Base-by-base conservation (phyloP, 371 early-diverging fungal genomes). In the Zopfochytrium polystomum region DNA sequence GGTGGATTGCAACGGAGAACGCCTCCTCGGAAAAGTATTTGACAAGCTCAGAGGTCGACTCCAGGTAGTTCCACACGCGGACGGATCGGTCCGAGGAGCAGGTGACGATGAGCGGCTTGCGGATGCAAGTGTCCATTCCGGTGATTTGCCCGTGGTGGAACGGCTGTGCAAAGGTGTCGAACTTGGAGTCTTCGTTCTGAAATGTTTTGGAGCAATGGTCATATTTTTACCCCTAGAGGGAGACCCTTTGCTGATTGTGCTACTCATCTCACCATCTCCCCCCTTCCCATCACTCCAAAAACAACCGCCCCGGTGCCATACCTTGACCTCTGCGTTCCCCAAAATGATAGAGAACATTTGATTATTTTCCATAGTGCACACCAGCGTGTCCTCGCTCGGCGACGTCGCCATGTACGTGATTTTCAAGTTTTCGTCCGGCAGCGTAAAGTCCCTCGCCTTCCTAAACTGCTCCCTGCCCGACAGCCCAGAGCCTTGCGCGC, bases 21-120 rank as follows among this genome's bases (percentile, higher is more conserved):
- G 79, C 66, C 44, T 82, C 83, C 51, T 82, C 83, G 20, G 66
- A 43, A 52, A 75, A 80, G 52, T 63, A 66, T 48, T 78, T 78
- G 51, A 70, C 60, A 13, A 82, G 60, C 65, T 80, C 79, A 43
- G 70, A 68, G 9, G 60, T 65, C 7, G 71, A 61, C 20, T 72
- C 74, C 44, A 70, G 4, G 65, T 80, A 82, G 66, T 82, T 79
- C 80, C 80, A 82, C 13, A 80, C 55, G 11, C 80, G 73, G 7
- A 82, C 67, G 13, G 79, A 70, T 31, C 62, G 45, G 60, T 82
- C 83, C 13, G 66, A 27, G 22, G 65, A 51, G 60, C 77, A 78
- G 1, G 83, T 80, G 25, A 73, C 78, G 6, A 80, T 4, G 7
- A 82, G 53, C 5, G 80, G 78, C 60, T 78, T 78, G 4, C 83